Conservation (phyloP, 768 basidiomycete genomes). For the Boletus tomentosulus region DNA sequence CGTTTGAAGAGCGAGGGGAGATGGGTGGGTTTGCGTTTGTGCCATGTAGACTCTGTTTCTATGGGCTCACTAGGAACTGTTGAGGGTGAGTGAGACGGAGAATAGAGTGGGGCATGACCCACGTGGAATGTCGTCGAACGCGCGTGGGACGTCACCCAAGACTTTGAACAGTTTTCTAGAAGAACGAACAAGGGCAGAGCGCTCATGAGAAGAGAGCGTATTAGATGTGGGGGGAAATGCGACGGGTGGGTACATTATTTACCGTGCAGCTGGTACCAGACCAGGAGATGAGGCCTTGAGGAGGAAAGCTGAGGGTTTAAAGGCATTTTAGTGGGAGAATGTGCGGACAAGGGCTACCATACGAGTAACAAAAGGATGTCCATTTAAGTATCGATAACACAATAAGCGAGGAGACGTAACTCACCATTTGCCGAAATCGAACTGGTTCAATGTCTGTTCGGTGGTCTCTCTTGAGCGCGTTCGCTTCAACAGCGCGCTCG, state of each 20-base stretch:
- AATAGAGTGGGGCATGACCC: neutral
- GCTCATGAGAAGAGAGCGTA: slow-evolving; percentile 43
- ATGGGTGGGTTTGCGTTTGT: slow-evolving; percentile 26
- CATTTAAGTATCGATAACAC: too few relatives aligned
- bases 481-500: slow-evolving; percentile 32
- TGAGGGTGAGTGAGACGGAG: neutral
- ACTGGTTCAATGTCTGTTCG: slow-evolving; percentile 16
- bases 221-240: slow-evolving; percentile 43
- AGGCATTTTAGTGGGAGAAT: too few relatives aligned
- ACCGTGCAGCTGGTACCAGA: slow-evolving; percentile 31
- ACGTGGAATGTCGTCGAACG: slow-evolving; percentile 36
- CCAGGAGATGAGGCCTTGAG: too few relatives aligned
- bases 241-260: neutral
- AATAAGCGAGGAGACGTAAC: slow-evolving; percentile 3
- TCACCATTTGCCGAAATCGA: neutral
- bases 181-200: slow-evolving; percentile 52
- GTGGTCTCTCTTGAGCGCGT: slow-evolving; percentile 27
- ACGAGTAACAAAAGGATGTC: slow-evolving; percentile 22
- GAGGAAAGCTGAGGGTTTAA: too few relatives aligned
- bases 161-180: slow-evolving; percentile 58
- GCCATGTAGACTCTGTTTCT: too few relatives aligned
- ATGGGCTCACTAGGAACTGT: too few relatives aligned
- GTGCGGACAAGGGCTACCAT: slow-evolving; percentile 12
- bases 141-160: slow-evolving; percentile 56
- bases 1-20: slow-evolving; percentile 24